Evolutionary conservation across 2,329 filamentous ascomycete genomes (phyloP).

Genomic region (Cercospora sesami): DNA sequence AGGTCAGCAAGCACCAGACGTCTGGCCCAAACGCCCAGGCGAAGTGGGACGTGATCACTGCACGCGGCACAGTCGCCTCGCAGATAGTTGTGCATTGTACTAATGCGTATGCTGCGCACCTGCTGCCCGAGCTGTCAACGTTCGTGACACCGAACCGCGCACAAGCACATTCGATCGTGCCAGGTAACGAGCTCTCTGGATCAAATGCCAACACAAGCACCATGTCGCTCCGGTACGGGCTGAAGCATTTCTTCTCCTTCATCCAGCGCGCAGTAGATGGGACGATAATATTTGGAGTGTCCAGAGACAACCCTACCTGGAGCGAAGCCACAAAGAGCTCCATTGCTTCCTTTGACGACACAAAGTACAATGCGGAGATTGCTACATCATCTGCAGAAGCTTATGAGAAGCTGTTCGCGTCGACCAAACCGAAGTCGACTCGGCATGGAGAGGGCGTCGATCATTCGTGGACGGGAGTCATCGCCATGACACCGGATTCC

Average conservation of each 20-base stretch:
- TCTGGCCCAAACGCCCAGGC: slow-evolving; percentile 9
- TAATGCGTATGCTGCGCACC: slow-evolving; percentile 44
- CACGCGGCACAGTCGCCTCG: slow-evolving; percentile 38
- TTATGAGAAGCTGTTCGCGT: slow-evolving; percentile 42
- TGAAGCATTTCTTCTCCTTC: slow-evolving; percentile 54
- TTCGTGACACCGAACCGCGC: slow-evolving; percentile 48
- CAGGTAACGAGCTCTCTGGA: slow-evolving; percentile 42
- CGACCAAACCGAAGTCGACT: slow-evolving; percentile 14
- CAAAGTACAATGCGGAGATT: slow-evolving; percentile 44
- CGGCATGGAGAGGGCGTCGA: slow-evolving; percentile 48
- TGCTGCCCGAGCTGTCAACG: slow-evolving; percentile 40
- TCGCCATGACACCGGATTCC: slow-evolving; percentile 49
- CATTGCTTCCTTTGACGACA: slow-evolving; percentile 44
- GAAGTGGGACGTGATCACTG: slow-evolving; percentile 41
- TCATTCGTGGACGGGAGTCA: slow-evolving; percentile 52
- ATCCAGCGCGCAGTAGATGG: slow-evolving; percentile 49
- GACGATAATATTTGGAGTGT: slow-evolving; percentile 47
- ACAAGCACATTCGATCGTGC: slow-evolving; percentile 50
- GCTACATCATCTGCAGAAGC: slow-evolving; percentile 41
- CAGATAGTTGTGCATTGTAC: slow-evolving; percentile 44
- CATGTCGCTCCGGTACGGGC: slow-evolving; percentile 49
- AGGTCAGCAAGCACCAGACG: slow-evolving; percentile 22
- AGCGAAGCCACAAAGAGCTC: slow-evolving; percentile 26
- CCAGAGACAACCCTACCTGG: slow-evolving; percentile 44
- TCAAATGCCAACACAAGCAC: slow-evolving; percentile 42